A percentile compares a stretch with the other conserved stretches of the same genome.
Evolutionary conservation across 2,329 filamentous ascomycete genomes (phyloP).

Genomic region (Camillea tinctor): DNA sequence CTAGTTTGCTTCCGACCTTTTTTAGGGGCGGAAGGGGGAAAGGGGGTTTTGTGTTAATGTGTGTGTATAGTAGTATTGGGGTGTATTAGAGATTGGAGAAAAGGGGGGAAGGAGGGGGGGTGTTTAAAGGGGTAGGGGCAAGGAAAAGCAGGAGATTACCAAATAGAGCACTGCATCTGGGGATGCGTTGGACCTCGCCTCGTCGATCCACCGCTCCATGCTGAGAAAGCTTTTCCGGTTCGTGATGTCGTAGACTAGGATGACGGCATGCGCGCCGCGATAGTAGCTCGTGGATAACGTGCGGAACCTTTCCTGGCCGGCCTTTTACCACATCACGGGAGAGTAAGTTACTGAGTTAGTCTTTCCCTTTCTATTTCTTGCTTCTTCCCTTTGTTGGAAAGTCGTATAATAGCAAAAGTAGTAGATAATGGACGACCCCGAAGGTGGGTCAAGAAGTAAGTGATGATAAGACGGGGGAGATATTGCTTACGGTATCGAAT

Average conservation of each 20-base stretch:
- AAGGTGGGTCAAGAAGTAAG: neutral
- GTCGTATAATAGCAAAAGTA: neutral
- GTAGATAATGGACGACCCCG: neutral
- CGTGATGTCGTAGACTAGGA: constrained; percentile 50
- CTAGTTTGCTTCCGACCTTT: constrained; percentile 51
- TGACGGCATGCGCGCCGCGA: constrained; percentile 48
- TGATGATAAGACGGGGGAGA: neutral
- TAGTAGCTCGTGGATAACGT: constrained; percentile 51
- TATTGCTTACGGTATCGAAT: constrained; percentile 46
- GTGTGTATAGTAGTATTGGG: no score
- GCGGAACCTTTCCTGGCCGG: constrained; percentile 48
- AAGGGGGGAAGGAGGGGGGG: neutral
- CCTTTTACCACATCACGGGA: constrained; percentile 26
- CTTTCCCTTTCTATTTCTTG: neutral
- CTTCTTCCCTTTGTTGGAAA: no score
- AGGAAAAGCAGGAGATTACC: constrained; percentile 30
- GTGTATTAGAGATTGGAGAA: neutral
- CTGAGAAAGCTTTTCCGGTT: constrained; percentile 48
- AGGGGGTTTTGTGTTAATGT: neutral
- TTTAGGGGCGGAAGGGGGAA: neutral
- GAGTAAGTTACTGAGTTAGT: constrained; percentile 5
- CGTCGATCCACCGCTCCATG: constrained; percentile 55
- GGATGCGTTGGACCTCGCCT: constrained; percentile 49
- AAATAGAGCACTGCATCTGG: constrained; percentile 49
- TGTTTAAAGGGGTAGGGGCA: neutral